phyloP scores from a whole-genome alignment of 2,329 filamentous ascomycete genomes.

The Talaromyces sp. region DNA sequence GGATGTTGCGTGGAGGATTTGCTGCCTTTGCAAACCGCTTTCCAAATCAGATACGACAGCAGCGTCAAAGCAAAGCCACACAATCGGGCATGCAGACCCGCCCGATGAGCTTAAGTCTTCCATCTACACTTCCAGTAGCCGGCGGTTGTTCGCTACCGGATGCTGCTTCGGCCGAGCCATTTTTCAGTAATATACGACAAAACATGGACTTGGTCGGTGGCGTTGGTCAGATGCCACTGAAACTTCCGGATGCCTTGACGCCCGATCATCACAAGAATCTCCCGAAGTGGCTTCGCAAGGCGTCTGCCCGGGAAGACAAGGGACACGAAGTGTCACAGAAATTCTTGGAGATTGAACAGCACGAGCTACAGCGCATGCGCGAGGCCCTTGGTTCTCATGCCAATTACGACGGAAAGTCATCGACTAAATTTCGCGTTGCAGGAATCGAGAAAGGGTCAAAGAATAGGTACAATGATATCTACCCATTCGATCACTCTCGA shows the following conservation, averaged over 20 bases:
- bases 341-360: slow-evolving; percentile 77
- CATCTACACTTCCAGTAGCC: slow-evolving; percentile 68
- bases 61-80: slow-evolving; percentile 20
- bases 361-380: slow-evolving; percentile 88
- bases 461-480: slow-evolving; percentile 96
- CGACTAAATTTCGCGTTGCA: slow-evolving; percentile 64
- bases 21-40: slow-evolving; percentile 64
- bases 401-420: slow-evolving; percentile 46
- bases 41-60: slow-evolving; percentile 44
- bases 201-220: slow-evolving; percentile 93
- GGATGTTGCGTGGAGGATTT: slow-evolving; percentile 79
- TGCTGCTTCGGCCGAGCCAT: slow-evolving; percentile 69
- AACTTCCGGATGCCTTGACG: slow-evolving; percentile 52
- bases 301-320: slow-evolving; percentile 61
- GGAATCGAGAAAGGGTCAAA: slow-evolving; percentile 93
- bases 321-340: slow-evolving; percentile 76
- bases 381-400: slow-evolving; percentile 64
- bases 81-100: slow-evolving; percentile 43
- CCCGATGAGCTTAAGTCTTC: slow-evolving; percentile 48
- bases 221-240: slow-evolving; percentile 71
- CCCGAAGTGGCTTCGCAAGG: slow-evolving; percentile 71
- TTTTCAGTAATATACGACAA: slow-evolving; percentile 93
- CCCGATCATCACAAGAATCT: slow-evolving; percentile 49
- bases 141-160: slow-evolving; percentile 79
- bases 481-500: slow-evolving; percentile 89